Evolutionary conservation across 805 yeast genomes (phyloP), one percentile per base, ranked within the genome.

Genomic region (Huiozyma sinensis): DNA sequence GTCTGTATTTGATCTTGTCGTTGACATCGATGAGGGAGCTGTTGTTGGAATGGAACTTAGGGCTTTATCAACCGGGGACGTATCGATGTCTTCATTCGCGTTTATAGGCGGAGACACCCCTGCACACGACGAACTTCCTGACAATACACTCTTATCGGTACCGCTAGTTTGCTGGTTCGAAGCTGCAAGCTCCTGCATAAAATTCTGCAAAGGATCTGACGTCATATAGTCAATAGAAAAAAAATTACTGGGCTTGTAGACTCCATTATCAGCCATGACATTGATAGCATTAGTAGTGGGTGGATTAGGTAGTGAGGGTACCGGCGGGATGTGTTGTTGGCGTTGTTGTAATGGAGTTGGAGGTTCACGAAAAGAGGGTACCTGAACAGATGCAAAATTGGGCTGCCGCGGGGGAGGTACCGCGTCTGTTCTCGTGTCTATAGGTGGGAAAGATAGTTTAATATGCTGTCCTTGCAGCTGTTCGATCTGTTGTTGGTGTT

Each of bases 151-250:
- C 33, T 31, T 11, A 31, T 8, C 33, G 5, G n/a, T 11, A 31
- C n/a, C n/a, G 33, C 33, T 11, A 31, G 9, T 31, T 11, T 9
- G 33, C 9, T 11, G 11, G 33, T 9, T 11, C n/a, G 9, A 11
- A 4, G 51, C 45, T 8, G 53, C 43, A 10, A 52, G 38, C 37
- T 54, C 54, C 38, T 52, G 52, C 48, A 52, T 50, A 12, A 55
- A 50, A 28, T 52, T 38, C 38, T 51, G 56, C 38, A 55, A 43
- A 3, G 55, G 58, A 36, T 49, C 58, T 4, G 47, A 49, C 12
- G 47, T 52, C 24, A 52, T 36, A 37, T 50, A 51, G 42, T 54
- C 55, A 4, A 53, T 41, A 10, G 55, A 48, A 49, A 51, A 28
- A 45, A 41, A 37, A 51, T 52, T 29, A 47, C 52, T 47, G 47